Evolutionary conservation across 2,329 filamentous ascomycete genomes (phyloP), one percentile per base, ranked within the genome.

Genomic region (Aschersonia sp.): DNA sequence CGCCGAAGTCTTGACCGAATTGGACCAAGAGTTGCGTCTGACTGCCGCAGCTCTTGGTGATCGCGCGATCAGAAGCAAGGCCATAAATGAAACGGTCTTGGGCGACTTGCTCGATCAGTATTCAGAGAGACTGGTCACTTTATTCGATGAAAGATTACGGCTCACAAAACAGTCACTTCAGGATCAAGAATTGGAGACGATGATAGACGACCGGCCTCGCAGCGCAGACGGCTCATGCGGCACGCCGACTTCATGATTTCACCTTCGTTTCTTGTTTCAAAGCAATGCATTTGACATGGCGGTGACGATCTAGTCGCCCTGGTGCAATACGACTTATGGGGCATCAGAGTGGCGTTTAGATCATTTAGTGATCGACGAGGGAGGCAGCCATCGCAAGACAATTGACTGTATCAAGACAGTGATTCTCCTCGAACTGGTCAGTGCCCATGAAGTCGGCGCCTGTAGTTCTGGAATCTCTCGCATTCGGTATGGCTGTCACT

Each of bases 41-140:
- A 83, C 79, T 3, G 72, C 73, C 4, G 72, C 78, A 8, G 79
- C 79, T 6, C 63, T 84, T 32, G 74, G 75, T 3, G 76, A 79
- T 47, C 67, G 75, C 35, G 72, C 70, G 5, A 74, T 71, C 50
- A 66, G 75, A 52, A 75, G 68, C 60, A 67, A 71, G 58, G 65
- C 69, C 1, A 69, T 79, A 60, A 76, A 72, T 52, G 78, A 81
- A 56, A 73, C 71, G 14, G 68, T 76, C 45, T 64, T 84, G 35
- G 76, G 71, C 41, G 81, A 79, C 45, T 64, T 88, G 43, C 66
- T 89, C 6, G 85, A 87, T 54, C 78, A 86, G 63, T 87, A 87
- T 57, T 85, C 82, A 2, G 82, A 87, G 57, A 73, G 79, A 50
- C 67, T 89, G 44, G 78, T 87, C 5, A 77, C 71, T 43, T 71